phyloP scores from a whole-genome alignment of 2,329 filamentous ascomycete species.

The Diplodia seriata region DNA sequence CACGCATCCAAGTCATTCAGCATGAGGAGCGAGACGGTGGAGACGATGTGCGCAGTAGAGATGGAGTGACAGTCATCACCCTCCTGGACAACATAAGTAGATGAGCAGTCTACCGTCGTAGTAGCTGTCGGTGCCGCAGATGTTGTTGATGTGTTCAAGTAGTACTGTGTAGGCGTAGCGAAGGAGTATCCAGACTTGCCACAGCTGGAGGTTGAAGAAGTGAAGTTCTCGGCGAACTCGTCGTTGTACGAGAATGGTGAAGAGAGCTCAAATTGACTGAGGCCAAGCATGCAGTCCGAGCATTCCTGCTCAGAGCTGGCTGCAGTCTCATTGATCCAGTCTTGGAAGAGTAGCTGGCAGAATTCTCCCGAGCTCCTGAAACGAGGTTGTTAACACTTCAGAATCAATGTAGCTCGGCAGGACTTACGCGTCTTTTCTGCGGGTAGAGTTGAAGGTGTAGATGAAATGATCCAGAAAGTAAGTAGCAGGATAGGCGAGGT shows the following conservation, averaged over 20 bases:
- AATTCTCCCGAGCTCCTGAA: not conserved
- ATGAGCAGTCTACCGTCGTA: not conserved
- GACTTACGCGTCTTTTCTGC: constrained; percentile 6
- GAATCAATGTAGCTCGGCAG: not conserved
- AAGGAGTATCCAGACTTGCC: constrained; percentile 10
- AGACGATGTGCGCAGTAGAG: constrained; percentile 1
- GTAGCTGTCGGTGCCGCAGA: not conserved
- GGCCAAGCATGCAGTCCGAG: not conserved
- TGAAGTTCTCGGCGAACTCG: constrained; percentile 1
- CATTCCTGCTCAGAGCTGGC: not conserved
- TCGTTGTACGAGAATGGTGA: constrained; percentile 2
- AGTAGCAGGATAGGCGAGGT: constrained; percentile 5
- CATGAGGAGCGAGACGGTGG: constrained; percentile 4
- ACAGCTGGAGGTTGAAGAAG: not conserved
- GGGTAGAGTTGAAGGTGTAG: constrained; percentile 3
- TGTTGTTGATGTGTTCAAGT: constrained; percentile 9
- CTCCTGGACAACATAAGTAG: constrained; percentile 10
- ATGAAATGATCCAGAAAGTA: not conserved
- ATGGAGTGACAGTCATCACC: constrained; percentile 6
- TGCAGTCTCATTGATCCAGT: not conserved
- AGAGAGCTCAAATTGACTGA: not conserved
- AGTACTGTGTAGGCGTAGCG: constrained; percentile 4
- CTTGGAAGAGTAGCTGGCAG: constrained; percentile 6
- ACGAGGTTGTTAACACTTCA: not conserved
- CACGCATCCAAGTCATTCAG: constrained; percentile 8